Evolutionary conservation across 257 asterid species (phyloP), one percentile per base, ranked within the genome.

Genomic region (Anisodus tanguticus): DNA sequence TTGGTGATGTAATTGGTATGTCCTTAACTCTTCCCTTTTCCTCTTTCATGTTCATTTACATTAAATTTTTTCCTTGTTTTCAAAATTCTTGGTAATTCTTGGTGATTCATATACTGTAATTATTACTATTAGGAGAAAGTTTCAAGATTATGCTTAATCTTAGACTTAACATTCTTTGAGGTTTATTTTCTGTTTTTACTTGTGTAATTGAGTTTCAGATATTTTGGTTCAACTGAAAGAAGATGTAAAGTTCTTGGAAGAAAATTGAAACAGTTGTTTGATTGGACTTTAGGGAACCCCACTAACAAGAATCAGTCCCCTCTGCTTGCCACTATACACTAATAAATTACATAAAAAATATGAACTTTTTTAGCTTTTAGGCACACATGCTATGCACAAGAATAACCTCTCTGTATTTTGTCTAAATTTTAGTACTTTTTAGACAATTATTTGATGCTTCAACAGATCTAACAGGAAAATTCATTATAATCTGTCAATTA

Each of bases 1-100:
- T 93, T 72, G 97, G 97, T 69, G 98, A 95, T 81, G 26, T 86
- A 3, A 89, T 95, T 45, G 89, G 98, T 94, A 90, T 13, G 81
- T 43, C 4, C 1, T 67, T 39, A 39, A 26, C 47, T 3, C 17
- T 58, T 45, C 16, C 35, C 16, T 67, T 49, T 70, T 5, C 47
- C 19, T 87, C n/a, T 67, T 59, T 70, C 19, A 62, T 62, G 83
- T 51, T 58, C 49, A 80, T 66, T 4, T 19, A 72, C 41, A 19
- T 47, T n/a, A 10, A 10, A 2, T 2, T 4, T 45, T 16, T 9
- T 6, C 1, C 17, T 72, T 45, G 59, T 17, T 72, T n/a, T 4
- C 80, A 47, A n/a, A 7, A 8, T 41, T 70, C 78, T 41, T 37
- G 54, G 8, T 69, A 7, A 8, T 41, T 70, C 78, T 41, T 37